phyloP scores from a whole-genome alignment of 108 stramenopile species.

The Epithemia pelagica region DNA sequence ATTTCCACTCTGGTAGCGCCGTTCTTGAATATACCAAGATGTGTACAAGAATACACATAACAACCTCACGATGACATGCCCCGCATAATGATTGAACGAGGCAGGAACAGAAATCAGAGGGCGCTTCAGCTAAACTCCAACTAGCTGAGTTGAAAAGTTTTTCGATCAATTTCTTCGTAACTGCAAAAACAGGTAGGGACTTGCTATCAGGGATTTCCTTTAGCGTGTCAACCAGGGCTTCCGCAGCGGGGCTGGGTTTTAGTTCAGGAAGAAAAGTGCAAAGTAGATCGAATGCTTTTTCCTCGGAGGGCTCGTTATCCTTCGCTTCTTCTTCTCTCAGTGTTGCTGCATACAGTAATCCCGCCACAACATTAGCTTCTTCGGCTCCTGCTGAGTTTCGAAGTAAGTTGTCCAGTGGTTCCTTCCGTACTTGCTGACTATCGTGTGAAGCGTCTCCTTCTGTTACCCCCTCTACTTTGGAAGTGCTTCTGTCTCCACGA shows the following conservation, averaged over 20 bases:
- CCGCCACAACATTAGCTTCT: not conserved
- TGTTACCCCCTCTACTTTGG: too few relatives aligned
- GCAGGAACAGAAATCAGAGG: not conserved
- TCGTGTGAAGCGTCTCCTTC: too few relatives aligned
- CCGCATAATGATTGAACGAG: not conserved
- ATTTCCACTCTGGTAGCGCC: not conserved
- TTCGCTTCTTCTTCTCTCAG: not conserved
- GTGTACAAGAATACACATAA: not conserved
- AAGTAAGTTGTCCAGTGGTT: not conserved
- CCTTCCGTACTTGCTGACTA: too few relatives aligned
- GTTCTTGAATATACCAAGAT: not conserved
- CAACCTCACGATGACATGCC: slow-evolving; percentile 29
- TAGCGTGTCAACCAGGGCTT: not conserved
- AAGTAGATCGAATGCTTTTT: not conserved
- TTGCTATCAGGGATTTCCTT: not conserved
- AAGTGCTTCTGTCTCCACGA: not conserved
- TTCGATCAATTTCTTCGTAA: not conserved
- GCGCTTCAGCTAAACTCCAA: not conserved
- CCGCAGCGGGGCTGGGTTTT: not conserved
- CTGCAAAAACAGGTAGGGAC: not conserved
- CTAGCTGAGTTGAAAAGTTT: not conserved
- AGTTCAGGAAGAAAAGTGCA: not conserved
- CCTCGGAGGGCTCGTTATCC: too few relatives aligned
- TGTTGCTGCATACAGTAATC: not conserved
- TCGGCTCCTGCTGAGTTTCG: not conserved